Conservation (phyloP, 192 early-diverging fungal genomes). For the Podila minutissima region DNA sequence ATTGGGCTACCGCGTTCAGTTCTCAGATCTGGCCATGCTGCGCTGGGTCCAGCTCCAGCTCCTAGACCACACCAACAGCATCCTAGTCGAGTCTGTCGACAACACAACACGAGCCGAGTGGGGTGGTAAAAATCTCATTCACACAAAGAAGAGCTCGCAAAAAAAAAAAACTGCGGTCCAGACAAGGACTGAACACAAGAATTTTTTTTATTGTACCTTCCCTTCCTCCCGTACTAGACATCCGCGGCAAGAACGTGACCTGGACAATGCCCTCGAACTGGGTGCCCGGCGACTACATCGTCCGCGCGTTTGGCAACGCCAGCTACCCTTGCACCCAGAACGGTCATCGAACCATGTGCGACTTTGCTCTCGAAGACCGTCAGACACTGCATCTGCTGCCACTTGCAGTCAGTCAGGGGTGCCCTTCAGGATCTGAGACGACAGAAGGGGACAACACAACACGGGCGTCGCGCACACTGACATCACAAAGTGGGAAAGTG, state of each 20-base stretch:
- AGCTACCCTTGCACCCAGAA: constrained; percentile 14
- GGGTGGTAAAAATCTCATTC: neutral
- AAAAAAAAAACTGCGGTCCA: no score
- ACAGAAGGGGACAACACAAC: neutral
- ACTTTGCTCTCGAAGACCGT: constrained; percentile 8
- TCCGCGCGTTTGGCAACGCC: constrained; percentile 16
- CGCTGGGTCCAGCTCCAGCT: constrained; percentile 25
- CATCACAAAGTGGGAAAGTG: neutral
- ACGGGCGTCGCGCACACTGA: neutral
- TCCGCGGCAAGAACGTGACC: constrained; percentile 2
- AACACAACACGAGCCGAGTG: constrained; percentile 16
- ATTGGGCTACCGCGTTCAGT: constrained; percentile 17
- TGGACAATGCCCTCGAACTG: constrained; percentile 15
- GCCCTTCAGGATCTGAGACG: neutral
- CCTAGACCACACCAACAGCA: neutral
- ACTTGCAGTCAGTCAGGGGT: neutral
- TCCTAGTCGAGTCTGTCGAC: constrained; percentile 17
- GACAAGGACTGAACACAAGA: no score
- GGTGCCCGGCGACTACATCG: constrained; percentile 15
- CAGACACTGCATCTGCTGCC: constrained; percentile 1
- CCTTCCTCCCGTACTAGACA: neutral
- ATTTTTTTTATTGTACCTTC: neutral
- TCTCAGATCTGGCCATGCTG: constrained; percentile 19
- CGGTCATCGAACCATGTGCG: neutral
- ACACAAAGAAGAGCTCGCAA: no score